These are phyloP conservation scores for Auxenochlorella protothecoides DNA, from an alignment of 139 green algal genomes.

Conservation along the genomic window DNA sequence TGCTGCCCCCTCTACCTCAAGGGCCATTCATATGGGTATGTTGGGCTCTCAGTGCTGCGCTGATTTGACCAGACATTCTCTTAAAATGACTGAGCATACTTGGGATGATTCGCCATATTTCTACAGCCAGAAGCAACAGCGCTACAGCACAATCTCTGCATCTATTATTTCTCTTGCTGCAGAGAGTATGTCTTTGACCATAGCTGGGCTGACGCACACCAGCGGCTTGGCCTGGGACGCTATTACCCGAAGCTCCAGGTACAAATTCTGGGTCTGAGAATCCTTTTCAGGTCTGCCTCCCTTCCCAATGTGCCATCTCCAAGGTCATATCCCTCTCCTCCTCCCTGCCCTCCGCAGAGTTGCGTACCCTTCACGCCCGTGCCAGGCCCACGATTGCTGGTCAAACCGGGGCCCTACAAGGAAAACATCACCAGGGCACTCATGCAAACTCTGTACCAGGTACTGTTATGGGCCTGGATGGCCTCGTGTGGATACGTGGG, in stretches of 20 bases:
- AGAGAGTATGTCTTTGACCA: constrained; percentile 86
- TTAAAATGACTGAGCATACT: too few species aligned
- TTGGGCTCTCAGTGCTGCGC: not conserved
- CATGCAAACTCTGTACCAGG: constrained; percentile 20
- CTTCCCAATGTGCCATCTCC: too few species aligned
- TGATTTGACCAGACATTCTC: too few species aligned
- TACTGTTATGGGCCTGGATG: not conserved
- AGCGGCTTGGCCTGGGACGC: not conserved
- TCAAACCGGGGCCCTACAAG: constrained; percentile 11
- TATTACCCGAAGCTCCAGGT: constrained; percentile 91
- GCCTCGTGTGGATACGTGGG: too few species aligned
- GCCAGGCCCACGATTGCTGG: constrained; percentile 51
- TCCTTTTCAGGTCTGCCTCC: too few species aligned
- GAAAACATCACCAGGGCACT: constrained; percentile 33
- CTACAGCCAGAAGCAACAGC: too few species aligned
- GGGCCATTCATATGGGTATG: constrained; percentile 35
- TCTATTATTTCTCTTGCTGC: not conserved
- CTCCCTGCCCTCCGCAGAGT: not conserved
- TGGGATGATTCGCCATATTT: too few species aligned
- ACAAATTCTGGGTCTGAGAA: too few species aligned
- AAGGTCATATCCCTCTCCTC: too few species aligned
- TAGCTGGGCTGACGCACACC: not conserved
- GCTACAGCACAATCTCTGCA: too few species aligned
- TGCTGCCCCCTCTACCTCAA: constrained; percentile 61
- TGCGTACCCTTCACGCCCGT: constrained; percentile 89